Evolutionary conservation across 2,329 filamentous ascomycete species (phyloP), one percentile per base, ranked within the genome.

Genomic region (Grosmannia serpens): DNA sequence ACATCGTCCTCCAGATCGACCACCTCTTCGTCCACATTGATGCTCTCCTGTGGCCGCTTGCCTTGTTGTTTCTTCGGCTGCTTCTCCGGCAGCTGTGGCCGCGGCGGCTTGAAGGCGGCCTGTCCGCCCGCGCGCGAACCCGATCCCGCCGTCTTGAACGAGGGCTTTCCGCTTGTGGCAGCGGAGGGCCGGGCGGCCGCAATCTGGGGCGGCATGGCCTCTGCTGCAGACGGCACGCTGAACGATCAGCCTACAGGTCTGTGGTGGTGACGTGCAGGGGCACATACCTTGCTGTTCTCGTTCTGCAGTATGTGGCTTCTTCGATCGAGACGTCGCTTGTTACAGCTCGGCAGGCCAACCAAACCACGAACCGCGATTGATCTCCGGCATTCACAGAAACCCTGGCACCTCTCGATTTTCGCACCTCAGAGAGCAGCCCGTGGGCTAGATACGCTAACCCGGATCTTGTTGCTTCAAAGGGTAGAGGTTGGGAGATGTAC

Each of bases 1-100:
- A 65, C 64, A 0, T 64, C 62, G 5, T 63, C 64, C 8, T 62
- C 61, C 11, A 67, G 64, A 3, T 59, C 62, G 17, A 61, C 62
- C 24, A 61, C 53, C 1, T 62, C 63, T 2, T 58, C 64, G 38
- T 58, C 55, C 26, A 50, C 13, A 10, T 53, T 51, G 22, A 58
- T 57, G 60, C 8, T 8, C 35, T 47, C 49, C 5, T 47, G 8
- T 6, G 22, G n/a, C 35, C 31, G 20, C 17, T 15, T 26, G 24
- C 24, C 33, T n/a, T n/a, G 10, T 20, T 15, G n/a, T 13, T 49
- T 49, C 38, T 15, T 57, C 27, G 20, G 41, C 27, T 58, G 22
- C 22, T n/a, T 38, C 11, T 26, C 33, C 7, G 26, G 5, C 17
- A 17, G 5, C 22, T 50, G 44, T 10, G 62, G 61, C 55, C 61